Percentiles rank a stretch among this genome's conserved stretches.
Conservation (phyloP, 768 basidiomycete species). For the Auricularia sp. region DNA sequence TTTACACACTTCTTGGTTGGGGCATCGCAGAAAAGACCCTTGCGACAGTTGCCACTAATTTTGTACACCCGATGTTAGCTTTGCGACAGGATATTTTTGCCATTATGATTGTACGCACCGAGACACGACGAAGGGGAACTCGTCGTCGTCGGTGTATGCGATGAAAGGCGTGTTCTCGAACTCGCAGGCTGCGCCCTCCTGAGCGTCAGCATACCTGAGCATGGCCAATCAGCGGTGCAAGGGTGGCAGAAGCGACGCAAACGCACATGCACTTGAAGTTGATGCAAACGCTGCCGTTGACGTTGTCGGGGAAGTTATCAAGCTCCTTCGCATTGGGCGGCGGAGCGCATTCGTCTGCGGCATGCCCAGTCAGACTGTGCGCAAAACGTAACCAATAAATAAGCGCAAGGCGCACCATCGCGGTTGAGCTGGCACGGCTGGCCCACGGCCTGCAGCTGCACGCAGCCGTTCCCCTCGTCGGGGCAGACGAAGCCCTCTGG, state of each 20-base stretch:
- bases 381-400: too few relatives aligned
- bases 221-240: not conserved
- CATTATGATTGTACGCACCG: constrained; percentile 34
- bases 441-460: constrained; percentile 45
- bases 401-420: constrained; percentile 46
- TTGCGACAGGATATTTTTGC: not conserved
- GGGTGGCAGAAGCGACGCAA: not conserved
- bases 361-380: not conserved
- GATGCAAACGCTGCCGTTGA: constrained; percentile 77
- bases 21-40: constrained; percentile 71
- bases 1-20: constrained; percentile 44
- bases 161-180: constrained; percentile 76
- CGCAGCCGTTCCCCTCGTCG: constrained; percentile 69
- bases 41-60: constrained; percentile 56
- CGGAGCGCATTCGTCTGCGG: constrained; percentile 61
- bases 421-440: constrained; percentile 77
- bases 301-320: constrained; percentile 47
- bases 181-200: constrained; percentile 49
- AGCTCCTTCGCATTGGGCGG: constrained; percentile 50
- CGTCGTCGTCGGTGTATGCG: constrained; percentile 45
- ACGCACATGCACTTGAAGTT: constrained; percentile 73
- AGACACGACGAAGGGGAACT: constrained; percentile 73
- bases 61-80: constrained; percentile 1
- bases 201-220: constrained; percentile 67
- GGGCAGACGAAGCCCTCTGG: constrained; percentile 62